phyloP scores from a whole-genome alignment of 2,329 filamentous ascomycete species.

The Aschersonia sp. region DNA sequence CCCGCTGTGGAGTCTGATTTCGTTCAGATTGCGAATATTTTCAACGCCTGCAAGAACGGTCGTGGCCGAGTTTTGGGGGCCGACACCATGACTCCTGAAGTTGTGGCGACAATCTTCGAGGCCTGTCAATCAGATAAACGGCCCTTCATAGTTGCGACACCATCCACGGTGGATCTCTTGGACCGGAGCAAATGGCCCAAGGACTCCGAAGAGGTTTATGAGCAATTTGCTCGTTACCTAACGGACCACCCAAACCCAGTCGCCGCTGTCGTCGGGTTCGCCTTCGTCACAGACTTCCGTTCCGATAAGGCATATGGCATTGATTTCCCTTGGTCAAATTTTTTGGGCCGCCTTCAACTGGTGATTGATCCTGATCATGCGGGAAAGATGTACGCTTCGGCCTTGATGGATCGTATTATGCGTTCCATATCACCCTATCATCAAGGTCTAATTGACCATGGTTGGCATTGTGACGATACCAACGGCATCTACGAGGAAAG shows the following conservation, averaged over 20 bases:
- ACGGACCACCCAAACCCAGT: constrained; percentile 5
- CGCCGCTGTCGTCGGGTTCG: constrained; percentile 44
- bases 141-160: constrained; percentile 34
- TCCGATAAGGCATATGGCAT: constrained; percentile 22
- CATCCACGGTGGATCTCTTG: constrained; percentile 10
- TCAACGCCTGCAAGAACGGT: not conserved
- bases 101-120: not conserved
- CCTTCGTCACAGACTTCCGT: constrained; percentile 40
- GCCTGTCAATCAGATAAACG: constrained; percentile 7
- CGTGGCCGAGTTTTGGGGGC: constrained; percentile 8
- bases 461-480: constrained; percentile 22
- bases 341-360: constrained; percentile 44
- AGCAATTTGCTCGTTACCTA: constrained; percentile 16
- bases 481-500: constrained; percentile 16
- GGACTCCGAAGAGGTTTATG: constrained; percentile 12
- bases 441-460: constrained; percentile 16
- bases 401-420: constrained; percentile 52
- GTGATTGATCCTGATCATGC: constrained; percentile 44
- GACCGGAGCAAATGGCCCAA: constrained; percentile 21
- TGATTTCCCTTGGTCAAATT: constrained; percentile 21
- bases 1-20: not conserved
- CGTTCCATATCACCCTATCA: constrained; percentile 20
- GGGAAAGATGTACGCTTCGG: constrained; percentile 48
- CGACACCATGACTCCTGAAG: constrained; percentile 3
- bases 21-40: not conserved